Base-by-base conservation (phyloP, 768 basidiomycete species). In the Auricularia heimuer region DNA sequence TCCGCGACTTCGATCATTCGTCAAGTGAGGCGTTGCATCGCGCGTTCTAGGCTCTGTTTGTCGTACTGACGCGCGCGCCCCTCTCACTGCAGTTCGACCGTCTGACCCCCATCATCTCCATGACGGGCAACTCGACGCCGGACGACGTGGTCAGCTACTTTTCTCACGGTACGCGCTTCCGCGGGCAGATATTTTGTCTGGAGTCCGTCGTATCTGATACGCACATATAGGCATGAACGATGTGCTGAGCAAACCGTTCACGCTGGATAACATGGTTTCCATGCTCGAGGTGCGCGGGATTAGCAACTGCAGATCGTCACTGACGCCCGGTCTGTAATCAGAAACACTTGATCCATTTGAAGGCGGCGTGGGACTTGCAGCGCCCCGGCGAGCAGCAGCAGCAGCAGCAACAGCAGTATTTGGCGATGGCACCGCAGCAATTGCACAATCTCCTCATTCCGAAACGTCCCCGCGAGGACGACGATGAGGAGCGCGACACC, bases 191-290 rank as follows among this genome's bases (percentile, higher is more conserved):
- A 18, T 42, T 47, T n/a, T 54, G 14, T 29, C 34, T 62, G 37
- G 12, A 12, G 44, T 4, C 10, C 24, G 1, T 39, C 36, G 14
- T 7, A 29, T 51, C 12, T n/a, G 54, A 16, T 62, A 35, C 11
- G 2, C 14, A 16, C 18, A 6, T 21, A 33, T 29, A 80, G 89
- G 94, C 18, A 98, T 98, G 95, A 98, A 96, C 75, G 95, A 98
- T 76, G 90, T 97, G 65, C 79, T 98, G n/a, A 90, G 94, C 7
- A 98, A 98, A 74, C 96, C 96, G 3, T 98, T 98, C 77, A 96
- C 92, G n/a, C 92, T 93, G 74, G 87, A 94, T 72, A 90, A 91
- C 16, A 77, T 98, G 37, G 77, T 96, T 58, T 87, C 89, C 67
- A 94, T 98, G 86, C 86, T 98, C 67, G 96, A 98, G 78, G 90